phyloP scores from a whole-genome alignment of 768 basidiomycete species.

The Naganishia onofrii region DNA sequence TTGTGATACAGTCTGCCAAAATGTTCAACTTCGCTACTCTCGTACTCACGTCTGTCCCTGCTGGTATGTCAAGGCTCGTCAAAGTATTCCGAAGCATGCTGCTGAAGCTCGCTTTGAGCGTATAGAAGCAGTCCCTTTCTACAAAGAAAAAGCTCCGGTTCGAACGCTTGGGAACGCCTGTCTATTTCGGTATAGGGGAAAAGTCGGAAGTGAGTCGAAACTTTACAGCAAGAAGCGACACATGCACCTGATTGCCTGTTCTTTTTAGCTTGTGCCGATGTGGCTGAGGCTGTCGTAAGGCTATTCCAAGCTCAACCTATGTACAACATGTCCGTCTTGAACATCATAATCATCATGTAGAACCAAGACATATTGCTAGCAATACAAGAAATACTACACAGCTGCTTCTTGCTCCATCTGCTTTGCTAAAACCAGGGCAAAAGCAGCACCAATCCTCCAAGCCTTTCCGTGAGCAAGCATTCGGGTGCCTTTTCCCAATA shows the following conservation, averaged over 20 bases:
- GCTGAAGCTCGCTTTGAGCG: too few relatives aligned
- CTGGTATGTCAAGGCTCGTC: too few relatives aligned
- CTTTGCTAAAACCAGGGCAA: conserved; percentile 26
- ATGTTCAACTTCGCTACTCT: too few relatives aligned
- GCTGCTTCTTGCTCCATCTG: conserved; percentile 24
- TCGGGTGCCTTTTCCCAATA: conserved; percentile 25
- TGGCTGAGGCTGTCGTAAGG: neutral
- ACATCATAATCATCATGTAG: too few relatives aligned
- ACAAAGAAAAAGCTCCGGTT: neutral
- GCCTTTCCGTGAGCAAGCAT: conserved; percentile 26
- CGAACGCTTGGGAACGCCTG: neutral
- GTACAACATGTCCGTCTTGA: too few relatives aligned
- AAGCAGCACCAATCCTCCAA: conserved; percentile 27
- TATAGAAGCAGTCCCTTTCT: too few relatives aligned
- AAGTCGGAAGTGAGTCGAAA: neutral
- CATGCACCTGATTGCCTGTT: neutral
- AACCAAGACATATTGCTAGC: neutral
- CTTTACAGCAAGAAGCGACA: neutral
- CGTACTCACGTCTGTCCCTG: too few relatives aligned
- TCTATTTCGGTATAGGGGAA: neutral
- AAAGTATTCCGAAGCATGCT: too few relatives aligned
- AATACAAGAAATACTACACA: neutral
- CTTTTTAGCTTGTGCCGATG: neutral
- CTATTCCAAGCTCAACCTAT: too few relatives aligned
- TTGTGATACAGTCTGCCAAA: too few relatives aligned